Base-by-base conservation (phyloP, 106 monocot species). In the Xerophyta viscosa region DNA sequence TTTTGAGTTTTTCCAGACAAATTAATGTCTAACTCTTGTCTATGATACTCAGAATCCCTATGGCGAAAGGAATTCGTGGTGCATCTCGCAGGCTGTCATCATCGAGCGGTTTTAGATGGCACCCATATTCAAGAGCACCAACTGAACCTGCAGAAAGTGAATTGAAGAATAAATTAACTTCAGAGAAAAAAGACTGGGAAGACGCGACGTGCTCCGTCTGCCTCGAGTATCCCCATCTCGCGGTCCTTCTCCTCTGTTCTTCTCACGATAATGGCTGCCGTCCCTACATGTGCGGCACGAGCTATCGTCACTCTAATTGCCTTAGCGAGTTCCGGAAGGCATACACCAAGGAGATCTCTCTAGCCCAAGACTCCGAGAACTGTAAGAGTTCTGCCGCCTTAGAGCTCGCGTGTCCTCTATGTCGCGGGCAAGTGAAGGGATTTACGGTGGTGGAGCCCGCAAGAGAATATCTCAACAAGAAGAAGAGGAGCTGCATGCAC, bases 401-500 rank as follows among this genome's bases (percentile, higher is more conserved):
- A 10, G 54, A 54, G 31, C 31, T 54, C 10, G 31, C 33, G 22
- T 54, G 54, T 29, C 54, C 54, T 36, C 36, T 54, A 20, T 54
- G 54, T 33, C 54, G 54, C 19, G 54, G 54, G 54, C 54, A 36
- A 18, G 54, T 54, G 36, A 54, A 54, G 21, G 54, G 54, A 36
- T 54, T 18, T 18, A 54, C 54, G 7, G 33, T 54, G 31, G 31
- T 54, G 8, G 54, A 54, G 10, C 33, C 54, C 3, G 54, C 54
- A 37, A 27, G 54, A 10, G 20, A 54, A 31, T 54, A 54, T 21
- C 54, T 54, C 20, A 54, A 54, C 33, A 54, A 54, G 31, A 54
- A 54, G 54, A 54, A 54, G 54, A 54, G 54, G 22, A 37, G 6
- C 54, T 54, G 54, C 54, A 54, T 54, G 54, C 54, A 54, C 9